These are phyloP conservation scores for Leccinum rimulosum DNA, from an alignment of 768 basidiomycete species.

Conservation along the genomic window DNA sequence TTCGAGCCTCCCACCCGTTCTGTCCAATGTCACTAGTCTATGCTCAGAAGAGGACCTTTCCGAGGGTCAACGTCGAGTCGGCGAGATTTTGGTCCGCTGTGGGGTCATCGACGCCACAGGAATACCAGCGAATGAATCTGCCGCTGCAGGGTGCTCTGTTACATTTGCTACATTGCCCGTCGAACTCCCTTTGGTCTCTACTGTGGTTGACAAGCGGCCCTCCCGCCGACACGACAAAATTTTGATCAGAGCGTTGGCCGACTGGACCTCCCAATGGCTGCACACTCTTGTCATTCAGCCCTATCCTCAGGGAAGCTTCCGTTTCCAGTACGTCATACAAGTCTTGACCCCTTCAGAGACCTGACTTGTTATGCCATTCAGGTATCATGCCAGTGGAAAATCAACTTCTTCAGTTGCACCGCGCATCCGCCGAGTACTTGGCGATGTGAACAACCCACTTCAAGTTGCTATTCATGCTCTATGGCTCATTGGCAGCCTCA, in stretches of 20 bases:
- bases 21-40: background rate
- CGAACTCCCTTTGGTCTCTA: background rate
- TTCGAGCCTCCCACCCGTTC: background rate
- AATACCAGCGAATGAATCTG: background rate
- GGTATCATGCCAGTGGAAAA: conserved; percentile 12
- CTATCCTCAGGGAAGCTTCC: conserved; percentile 13
- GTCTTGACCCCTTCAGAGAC: background rate
- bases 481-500: conserved; percentile 33
- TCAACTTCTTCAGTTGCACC: conserved; percentile 9
- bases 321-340: conserved; percentile 21
- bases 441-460: conserved; percentile 25
- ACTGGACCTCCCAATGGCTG: conserved; percentile 29
- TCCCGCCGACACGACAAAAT: conserved; percentile 2
- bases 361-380: conserved; percentile 8
- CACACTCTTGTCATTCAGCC: conserved; percentile 24
- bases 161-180: background rate
- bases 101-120: conserved; percentile 15
- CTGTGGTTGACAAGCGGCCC: background rate
- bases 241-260: conserved; percentile 15
- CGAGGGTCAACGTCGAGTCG: conserved; percentile 18
- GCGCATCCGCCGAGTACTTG: conserved; percentile 23
- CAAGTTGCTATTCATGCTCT: conserved; percentile 30
- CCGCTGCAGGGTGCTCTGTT: background rate
- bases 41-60: conserved; percentile 7
- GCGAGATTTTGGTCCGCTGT: conserved; percentile 21